phyloP scores from a whole-genome alignment of 2,329 filamentous ascomycete species.

The Fusarium transvaalense region DNA sequence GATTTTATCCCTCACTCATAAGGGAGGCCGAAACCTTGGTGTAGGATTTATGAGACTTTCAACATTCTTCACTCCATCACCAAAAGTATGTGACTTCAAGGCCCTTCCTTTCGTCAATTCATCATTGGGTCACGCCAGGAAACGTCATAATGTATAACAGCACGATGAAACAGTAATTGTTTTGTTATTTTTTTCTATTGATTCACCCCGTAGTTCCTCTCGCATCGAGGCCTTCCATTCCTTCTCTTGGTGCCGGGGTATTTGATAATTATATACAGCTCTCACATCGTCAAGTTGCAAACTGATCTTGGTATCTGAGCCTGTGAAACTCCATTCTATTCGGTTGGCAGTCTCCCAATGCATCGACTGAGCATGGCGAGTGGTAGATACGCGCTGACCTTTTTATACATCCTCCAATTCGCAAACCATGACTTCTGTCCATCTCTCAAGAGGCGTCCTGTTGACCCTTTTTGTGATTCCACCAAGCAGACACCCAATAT shows the following conservation, averaged over 20 bases:
- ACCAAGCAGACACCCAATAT: conserved; percentile 30
- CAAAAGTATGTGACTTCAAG: neutral
- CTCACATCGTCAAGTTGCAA: conserved; percentile 43
- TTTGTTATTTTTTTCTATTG: conserved; percentile 36
- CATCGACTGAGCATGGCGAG: conserved; percentile 27
- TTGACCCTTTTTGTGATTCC: conserved; percentile 39
- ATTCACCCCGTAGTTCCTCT: conserved; percentile 29
- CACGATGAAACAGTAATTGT: conserved; percentile 19
- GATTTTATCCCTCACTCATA: conserved; percentile 20
- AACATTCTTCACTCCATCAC: conserved; percentile 15
- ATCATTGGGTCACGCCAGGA: neutral
- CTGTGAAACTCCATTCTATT: conserved; percentile 37
- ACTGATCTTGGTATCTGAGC: conserved; percentile 43
- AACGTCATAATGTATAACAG: neutral
- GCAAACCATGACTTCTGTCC: conserved; percentile 32
- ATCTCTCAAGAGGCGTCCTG: conserved; percentile 31
- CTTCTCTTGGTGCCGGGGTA: conserved; percentile 26
- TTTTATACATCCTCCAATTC: conserved; percentile 44
- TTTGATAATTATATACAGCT: conserved; percentile 42
- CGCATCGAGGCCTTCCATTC: conserved; percentile 15
- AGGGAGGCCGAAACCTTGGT: conserved; percentile 35
- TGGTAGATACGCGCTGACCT: conserved; percentile 41
- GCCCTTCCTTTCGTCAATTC: neutral
- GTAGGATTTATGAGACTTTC: conserved; percentile 1
- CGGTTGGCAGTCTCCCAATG: conserved; percentile 26